Evolutionary conservation across 2,329 filamentous ascomycete genomes (phyloP).

Genomic region (Chaetothyriales sp.): DNA sequence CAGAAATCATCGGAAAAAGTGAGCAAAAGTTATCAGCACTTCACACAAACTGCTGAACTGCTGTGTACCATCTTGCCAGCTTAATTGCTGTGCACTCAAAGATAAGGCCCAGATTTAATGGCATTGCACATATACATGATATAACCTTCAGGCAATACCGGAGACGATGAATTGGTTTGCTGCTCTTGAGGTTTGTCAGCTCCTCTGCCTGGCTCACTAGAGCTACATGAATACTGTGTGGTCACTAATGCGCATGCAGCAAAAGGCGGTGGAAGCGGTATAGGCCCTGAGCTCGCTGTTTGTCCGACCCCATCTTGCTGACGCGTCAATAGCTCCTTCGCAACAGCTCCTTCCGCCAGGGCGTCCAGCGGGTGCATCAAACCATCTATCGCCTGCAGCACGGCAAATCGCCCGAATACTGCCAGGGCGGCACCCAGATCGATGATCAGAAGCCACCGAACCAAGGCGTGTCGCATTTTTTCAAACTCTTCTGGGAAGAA

Average conservation of each 20-base stretch:
- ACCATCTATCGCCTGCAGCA: conserved; percentile 27
- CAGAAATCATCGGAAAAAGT: not conserved
- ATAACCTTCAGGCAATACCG: not conserved
- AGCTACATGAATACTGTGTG: not conserved
- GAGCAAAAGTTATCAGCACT: not conserved
- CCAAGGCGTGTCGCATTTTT: conserved; percentile 21
- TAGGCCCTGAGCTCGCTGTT: not conserved
- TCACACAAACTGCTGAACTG: not conserved
- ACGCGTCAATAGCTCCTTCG: conserved; percentile 20
- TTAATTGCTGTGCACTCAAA: not conserved
- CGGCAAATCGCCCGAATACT: conserved; percentile 28
- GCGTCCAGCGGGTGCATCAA: conserved; percentile 29
- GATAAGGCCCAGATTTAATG: not conserved
- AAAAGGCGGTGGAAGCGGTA: conserved; percentile 10
- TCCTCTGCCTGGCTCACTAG: not conserved
- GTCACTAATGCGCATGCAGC: conserved; percentile 2
- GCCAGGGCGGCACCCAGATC: conserved; percentile 26
- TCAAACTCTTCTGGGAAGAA: conserved; percentile 29
- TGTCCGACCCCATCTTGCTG: not conserved
- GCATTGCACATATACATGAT: not conserved
- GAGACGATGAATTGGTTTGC: not conserved
- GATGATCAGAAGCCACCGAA: conserved; percentile 18
- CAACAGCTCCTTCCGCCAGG: conserved; percentile 29
- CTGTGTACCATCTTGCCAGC: not conserved
- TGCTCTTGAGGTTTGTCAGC: not conserved